phyloP scores from a whole-genome alignment of 2,329 filamentous ascomycete genomes.

The Neopestalotiopsis clavispora region DNA sequence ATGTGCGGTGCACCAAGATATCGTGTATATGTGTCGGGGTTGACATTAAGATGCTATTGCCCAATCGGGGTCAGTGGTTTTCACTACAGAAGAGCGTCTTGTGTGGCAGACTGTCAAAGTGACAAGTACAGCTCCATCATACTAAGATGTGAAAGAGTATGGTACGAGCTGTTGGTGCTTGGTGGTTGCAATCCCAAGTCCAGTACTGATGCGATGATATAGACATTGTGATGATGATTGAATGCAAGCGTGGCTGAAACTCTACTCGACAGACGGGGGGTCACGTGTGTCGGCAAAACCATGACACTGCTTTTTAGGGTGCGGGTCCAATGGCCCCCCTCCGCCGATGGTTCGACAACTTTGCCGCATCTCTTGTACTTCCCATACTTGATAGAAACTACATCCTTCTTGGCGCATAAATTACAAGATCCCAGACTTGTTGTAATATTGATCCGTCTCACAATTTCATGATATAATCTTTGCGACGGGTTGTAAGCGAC shows the following conservation, averaged over 20 bases:
- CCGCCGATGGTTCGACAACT: slow-evolving; percentile 15
- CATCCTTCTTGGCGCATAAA: slow-evolving; percentile 9
- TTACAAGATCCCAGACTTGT: not conserved
- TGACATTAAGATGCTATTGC: no score
- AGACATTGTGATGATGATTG: not conserved
- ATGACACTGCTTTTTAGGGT: slow-evolving; percentile 5
- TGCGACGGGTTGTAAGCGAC: slow-evolving; percentile 11
- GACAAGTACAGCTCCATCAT: no score
- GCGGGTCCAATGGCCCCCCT: slow-evolving; percentile 12
- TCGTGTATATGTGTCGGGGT: no score
- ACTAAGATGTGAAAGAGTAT: no score
- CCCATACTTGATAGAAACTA: slow-evolving; percentile 9
- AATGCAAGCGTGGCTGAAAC: slow-evolving; percentile 16
- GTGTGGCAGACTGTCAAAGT: no score
- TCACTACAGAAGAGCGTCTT: no score
- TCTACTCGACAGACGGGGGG: slow-evolving; percentile 13
- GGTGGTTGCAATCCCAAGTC: not conserved
- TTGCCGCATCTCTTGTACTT: slow-evolving; percentile 15
- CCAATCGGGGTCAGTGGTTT: no score
- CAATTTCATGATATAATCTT: not conserved
- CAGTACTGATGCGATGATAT: not conserved
- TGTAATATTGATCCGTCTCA: not conserved
- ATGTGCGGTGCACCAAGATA: no score
- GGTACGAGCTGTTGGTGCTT: not conserved
- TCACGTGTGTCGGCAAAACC: slow-evolving; percentile 15